Conservation (phyloP, 345 rosid genomes). For the Salix koriyanagi region DNA sequence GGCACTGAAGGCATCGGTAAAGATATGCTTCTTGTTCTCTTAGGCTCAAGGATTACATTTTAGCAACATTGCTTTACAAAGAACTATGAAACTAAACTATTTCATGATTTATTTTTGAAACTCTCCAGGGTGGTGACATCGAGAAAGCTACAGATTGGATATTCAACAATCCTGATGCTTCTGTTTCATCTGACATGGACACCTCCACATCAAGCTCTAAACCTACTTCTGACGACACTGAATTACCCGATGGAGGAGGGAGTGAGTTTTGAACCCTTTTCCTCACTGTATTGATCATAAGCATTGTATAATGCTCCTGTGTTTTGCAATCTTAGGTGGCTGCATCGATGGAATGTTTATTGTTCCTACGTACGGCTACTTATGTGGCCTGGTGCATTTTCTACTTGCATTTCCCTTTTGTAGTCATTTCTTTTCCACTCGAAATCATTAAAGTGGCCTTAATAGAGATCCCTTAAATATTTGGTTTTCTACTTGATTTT, state of each 20-base stretch:
- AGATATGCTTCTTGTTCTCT: constrained; percentile 3
- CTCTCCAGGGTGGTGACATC: constrained; percentile 76
- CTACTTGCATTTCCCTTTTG: background rate
- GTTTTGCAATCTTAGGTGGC: background rate
- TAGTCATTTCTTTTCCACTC: background rate
- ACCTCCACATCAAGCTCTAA: constrained; percentile 47
- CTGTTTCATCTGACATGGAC: constrained; percentile 64
- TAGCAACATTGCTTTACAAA: background rate
- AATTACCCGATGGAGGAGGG: constrained; percentile 84
- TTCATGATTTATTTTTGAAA: background rate
- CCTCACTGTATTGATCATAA: constrained; percentile 1
- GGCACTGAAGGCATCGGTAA: constrained; percentile 83
- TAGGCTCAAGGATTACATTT: background rate
- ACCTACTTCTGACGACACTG: constrained; percentile 35
- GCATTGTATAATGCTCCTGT: background rate
- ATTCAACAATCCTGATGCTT: constrained; percentile 81
- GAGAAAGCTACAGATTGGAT: constrained; percentile 99
- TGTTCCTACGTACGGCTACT: background rate
- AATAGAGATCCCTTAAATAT: background rate
- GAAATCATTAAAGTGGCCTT: background rate
- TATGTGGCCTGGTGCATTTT: background rate
- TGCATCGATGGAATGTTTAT: background rate
- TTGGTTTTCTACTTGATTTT: background rate
- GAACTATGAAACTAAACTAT: background rate
- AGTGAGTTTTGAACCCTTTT: constrained; percentile 47